A percentile compares a stretch with the other conserved stretches of the same genome.
Conservation (phyloP, 352 stramenopile species). For the Albugo candida region DNA sequence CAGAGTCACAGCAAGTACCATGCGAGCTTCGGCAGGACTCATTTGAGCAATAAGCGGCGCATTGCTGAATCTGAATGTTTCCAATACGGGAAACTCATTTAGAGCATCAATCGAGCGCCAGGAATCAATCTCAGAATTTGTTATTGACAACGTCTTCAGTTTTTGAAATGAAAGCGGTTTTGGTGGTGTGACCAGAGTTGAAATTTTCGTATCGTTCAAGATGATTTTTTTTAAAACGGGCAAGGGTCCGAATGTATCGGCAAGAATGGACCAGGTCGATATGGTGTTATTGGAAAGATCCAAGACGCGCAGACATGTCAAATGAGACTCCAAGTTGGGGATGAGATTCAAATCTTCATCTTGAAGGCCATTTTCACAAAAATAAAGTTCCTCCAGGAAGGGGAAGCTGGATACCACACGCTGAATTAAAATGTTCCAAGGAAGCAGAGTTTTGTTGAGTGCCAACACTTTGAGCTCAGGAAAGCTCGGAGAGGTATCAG, state of each 20-base stretch:
- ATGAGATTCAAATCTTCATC: constrained; percentile 18
- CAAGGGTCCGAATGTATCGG: constrained; percentile 19
- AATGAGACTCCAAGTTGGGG: constrained; percentile 1
- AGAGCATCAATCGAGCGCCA: constrained; percentile 63
- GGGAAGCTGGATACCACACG: constrained; percentile 37
- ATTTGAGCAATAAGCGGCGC: constrained; percentile 48
- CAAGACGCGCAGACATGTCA: constrained; percentile 20
- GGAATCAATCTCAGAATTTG: constrained; percentile 39
- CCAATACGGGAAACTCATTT: constrained; percentile 31
- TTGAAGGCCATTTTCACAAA: constrained; percentile 30
- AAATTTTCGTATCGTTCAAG: constrained; percentile 34
- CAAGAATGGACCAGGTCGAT: constrained; percentile 23
- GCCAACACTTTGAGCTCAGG: constrained; percentile 37
- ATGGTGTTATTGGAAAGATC: constrained; percentile 48
- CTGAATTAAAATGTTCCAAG: constrained; percentile 15
- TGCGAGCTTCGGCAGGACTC: constrained; percentile 36
- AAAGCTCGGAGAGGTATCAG: constrained; percentile 7
- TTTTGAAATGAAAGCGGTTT: constrained; percentile 16
- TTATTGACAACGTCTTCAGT: constrained; percentile 33
- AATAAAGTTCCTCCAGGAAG: constrained; percentile 25
- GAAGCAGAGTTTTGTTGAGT: constrained; percentile 36
- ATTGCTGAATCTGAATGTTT: constrained; percentile 39
- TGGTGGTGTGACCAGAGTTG: constrained; percentile 15
- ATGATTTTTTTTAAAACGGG: constrained; percentile 36
- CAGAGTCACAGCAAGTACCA: constrained; percentile 10